These are phyloP conservation scores for Aspergillus saccharolyticus DNA, from an alignment of 495 filamentous ascomycete species.

Conservation along the genomic window DNA sequence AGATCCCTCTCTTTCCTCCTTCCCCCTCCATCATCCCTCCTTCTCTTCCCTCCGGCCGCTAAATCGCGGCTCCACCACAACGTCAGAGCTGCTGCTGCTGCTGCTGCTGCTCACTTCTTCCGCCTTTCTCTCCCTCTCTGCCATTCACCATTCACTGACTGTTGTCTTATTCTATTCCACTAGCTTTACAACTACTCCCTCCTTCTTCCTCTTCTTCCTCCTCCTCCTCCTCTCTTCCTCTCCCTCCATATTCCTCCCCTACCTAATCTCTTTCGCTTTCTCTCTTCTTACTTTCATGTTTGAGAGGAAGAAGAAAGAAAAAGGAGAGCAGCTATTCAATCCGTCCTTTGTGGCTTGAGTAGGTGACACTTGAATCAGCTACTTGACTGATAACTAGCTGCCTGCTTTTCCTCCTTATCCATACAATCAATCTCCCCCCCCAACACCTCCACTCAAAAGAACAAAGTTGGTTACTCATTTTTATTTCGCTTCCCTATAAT, in stretches of 20 bases:
- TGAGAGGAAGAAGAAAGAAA: neutral
- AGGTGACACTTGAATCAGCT: neutral
- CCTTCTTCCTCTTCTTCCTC: neutral
- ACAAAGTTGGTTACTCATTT: neutral
- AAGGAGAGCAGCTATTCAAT: too few species aligned
- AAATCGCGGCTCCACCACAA: constrained; percentile 18
- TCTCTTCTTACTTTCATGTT: neutral
- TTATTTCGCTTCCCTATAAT: neutral
- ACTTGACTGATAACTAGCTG: neutral
- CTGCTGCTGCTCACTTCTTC: constrained; percentile 2
- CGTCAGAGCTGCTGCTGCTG: constrained; percentile 17
- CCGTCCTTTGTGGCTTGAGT: neutral
- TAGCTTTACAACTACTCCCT: too few species aligned
- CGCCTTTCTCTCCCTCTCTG: constrained; percentile 9
- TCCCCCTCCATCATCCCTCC: neutral
- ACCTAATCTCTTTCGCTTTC: too few species aligned
- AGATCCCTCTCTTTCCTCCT: neutral
- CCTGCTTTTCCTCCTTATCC: neutral
- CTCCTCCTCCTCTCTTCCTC: constrained; percentile 6
- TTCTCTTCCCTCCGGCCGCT: too few species aligned
- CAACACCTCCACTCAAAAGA: neutral
- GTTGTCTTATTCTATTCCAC: neutral
- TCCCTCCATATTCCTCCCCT: neutral
- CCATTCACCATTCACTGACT: constrained; percentile 1
- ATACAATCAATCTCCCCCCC: too few species aligned